Evolutionary conservation across 306 rosid species (phyloP).

Genomic region (Acmispon strigosus): DNA sequence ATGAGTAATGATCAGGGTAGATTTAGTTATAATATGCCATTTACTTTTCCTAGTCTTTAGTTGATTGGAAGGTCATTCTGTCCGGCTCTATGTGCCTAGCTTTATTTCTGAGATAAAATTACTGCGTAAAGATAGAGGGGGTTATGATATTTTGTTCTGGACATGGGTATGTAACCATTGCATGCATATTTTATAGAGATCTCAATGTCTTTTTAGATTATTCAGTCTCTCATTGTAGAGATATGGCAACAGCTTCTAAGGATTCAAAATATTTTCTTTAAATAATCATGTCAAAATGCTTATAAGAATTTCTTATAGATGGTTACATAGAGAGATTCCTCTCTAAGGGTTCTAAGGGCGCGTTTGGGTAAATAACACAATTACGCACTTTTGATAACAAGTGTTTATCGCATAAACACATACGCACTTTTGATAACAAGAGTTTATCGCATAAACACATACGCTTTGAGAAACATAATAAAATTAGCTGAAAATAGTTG

Average conservation of each 20-base stretch:
- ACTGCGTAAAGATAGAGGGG: neutral
- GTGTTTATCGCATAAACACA: no score
- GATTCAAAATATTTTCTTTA: neutral
- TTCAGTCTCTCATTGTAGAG: neutral
- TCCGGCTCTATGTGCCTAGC: neutral
- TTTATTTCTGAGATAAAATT: constrained; percentile 1
- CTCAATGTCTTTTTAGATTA: constrained; percentile 10
- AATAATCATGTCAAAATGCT: neutral
- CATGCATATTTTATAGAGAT: constrained; percentile 20
- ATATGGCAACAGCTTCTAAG: constrained; percentile 8
- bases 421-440: no score
- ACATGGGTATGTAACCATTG: neutral
- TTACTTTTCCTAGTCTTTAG: constrained; percentile 5
- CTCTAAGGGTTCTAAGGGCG: no score
- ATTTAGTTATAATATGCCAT: constrained; percentile 19
- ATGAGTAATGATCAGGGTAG: constrained; percentile 32
- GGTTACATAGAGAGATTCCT: no score
- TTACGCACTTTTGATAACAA: no score
- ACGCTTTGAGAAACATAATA: no score
- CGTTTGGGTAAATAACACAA: no score
- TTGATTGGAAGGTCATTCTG: neutral
- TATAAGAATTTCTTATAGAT: neutral
- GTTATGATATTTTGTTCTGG: neutral
- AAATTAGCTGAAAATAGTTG: no score
- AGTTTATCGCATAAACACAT: no score